phyloP scores from a whole-genome alignment of 169 alveolate species.

The Plasmodium blacklocki region DNA sequence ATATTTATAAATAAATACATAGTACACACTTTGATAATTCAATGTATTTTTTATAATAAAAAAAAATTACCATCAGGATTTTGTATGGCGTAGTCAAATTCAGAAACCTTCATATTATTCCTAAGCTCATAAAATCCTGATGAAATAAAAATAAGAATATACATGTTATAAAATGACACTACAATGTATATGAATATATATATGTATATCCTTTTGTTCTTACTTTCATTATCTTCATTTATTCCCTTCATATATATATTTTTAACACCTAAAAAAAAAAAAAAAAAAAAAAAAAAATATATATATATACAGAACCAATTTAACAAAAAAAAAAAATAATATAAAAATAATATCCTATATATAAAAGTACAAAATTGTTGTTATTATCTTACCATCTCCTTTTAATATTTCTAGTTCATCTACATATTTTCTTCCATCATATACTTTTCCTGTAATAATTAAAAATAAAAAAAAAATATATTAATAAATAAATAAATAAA shows the following conservation, averaged over 20 bases:
- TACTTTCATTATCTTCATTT: slow-evolving; percentile 59
- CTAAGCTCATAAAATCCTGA: slow-evolving; percentile 27
- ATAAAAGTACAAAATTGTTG: too few relatives aligned
- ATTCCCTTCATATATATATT: slow-evolving; percentile 42
- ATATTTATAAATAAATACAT: neutral
- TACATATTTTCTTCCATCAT: slow-evolving; percentile 27
- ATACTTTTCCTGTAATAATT: slow-evolving; percentile 37
- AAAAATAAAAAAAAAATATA: slow-evolving; percentile 7
- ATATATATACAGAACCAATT: neutral
- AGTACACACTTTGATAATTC: neutral
- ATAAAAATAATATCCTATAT: too few relatives aligned
- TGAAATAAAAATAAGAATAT: neutral
- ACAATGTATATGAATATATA: neutral
- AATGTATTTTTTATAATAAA: neutral
- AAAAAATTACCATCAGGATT: slow-evolving; percentile 37
- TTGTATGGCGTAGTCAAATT: slow-evolving; percentile 51
- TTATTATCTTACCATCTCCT: slow-evolving; percentile 12
- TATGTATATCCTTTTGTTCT: neutral
- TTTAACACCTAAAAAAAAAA: slow-evolving; percentile 14
- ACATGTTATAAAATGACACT: neutral
- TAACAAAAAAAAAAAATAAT: too few relatives aligned
- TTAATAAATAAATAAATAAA: neutral
- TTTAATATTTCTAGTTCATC: slow-evolving; percentile 48
- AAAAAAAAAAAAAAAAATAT: slow-evolving; percentile 1
- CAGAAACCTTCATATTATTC: slow-evolving; percentile 2